Conservation (phyloP, 441 rosid genomes). For the Aquilaria agallochum region DNA sequence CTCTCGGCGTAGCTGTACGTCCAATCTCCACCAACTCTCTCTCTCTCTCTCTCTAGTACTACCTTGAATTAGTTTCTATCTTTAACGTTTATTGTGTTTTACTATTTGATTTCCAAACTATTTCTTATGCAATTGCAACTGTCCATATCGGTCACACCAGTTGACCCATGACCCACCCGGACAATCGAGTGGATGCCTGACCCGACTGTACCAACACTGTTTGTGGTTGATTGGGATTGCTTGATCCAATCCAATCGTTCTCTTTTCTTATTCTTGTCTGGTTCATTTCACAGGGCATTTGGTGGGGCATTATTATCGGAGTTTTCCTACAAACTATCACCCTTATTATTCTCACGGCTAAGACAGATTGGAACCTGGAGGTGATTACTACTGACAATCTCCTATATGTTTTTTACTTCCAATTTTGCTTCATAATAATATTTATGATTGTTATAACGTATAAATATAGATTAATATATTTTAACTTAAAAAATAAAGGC, state of each 20-base stretch:
- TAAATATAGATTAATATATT: background rate
- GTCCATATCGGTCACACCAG: too few relatives aligned
- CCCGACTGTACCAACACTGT: background rate
- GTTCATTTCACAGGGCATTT: constrained; percentile 59
- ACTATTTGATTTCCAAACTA: too few relatives aligned
- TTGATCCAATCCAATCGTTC: background rate
- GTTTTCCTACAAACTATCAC: constrained; percentile 68
- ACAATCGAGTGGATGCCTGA: background rate
- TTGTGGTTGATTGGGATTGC: background rate
- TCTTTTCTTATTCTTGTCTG: background rate
- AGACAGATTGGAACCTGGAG: constrained; percentile 73
- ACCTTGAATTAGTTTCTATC: too few relatives aligned
- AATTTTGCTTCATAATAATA: too few relatives aligned
- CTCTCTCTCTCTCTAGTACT: too few relatives aligned
- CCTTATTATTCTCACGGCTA: constrained; percentile 64
- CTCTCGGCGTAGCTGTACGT: too few relatives aligned
- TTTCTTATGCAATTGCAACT: background rate
- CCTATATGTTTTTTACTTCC: too few relatives aligned
- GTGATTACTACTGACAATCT: background rate
- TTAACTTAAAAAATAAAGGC: too few relatives aligned
- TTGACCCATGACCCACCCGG: background rate
- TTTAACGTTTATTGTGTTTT: too few relatives aligned
- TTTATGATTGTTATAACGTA: background rate
- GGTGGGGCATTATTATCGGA: constrained; percentile 94
- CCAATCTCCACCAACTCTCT: constrained; percentile 1